A percentile compares a stretch with the other conserved stretches of the same genome.
phyloP scores from a whole-genome alignment of 2,329 filamentous ascomycete species.

The Xylariaceae sp. region DNA sequence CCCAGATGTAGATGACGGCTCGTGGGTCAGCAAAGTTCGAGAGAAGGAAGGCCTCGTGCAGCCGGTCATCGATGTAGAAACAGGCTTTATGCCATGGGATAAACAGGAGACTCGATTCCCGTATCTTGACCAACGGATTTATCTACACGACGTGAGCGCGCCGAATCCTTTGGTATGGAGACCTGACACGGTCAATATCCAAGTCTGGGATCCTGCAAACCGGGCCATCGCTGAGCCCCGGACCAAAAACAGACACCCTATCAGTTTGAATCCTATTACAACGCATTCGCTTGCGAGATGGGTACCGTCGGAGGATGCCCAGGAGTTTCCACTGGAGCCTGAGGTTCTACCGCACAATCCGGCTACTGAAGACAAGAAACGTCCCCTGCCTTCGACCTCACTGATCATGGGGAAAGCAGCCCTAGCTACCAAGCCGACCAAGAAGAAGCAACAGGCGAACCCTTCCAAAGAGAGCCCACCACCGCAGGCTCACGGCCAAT shows the following conservation, averaged over 20 bases:
- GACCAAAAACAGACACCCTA: neutral
- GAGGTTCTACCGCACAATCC: constrained; percentile 9
- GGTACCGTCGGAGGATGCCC: neutral
- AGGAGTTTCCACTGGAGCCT: constrained; percentile 10
- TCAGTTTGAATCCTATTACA: constrained; percentile 16
- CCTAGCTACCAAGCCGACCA: neutral
- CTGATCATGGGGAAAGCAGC: neutral
- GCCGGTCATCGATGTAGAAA: constrained; percentile 5
- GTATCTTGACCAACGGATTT: constrained; percentile 5
- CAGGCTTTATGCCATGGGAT: constrained; percentile 19
- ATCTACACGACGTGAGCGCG: neutral
- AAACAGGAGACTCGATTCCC: constrained; percentile 18
- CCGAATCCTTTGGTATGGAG: constrained; percentile 4
- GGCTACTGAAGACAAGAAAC: constrained; percentile 10
- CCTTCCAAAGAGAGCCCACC: neutral
- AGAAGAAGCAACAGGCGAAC: neutral
- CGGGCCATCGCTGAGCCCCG: constrained; percentile 12
- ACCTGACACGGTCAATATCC: constrained; percentile 3
- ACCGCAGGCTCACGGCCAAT: too few relatives aligned
- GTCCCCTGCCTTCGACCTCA: neutral
- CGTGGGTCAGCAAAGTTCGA: constrained; percentile 1
- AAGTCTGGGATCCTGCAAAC: constrained; percentile 19
- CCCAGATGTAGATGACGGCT: constrained; percentile 4
- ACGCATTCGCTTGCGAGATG: constrained; percentile 20
- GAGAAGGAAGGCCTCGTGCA: constrained; percentile 1